Evolutionary conservation across 352 stramenopile genomes (phyloP).

Genomic region (Phytophthora citrophthora): DNA sequence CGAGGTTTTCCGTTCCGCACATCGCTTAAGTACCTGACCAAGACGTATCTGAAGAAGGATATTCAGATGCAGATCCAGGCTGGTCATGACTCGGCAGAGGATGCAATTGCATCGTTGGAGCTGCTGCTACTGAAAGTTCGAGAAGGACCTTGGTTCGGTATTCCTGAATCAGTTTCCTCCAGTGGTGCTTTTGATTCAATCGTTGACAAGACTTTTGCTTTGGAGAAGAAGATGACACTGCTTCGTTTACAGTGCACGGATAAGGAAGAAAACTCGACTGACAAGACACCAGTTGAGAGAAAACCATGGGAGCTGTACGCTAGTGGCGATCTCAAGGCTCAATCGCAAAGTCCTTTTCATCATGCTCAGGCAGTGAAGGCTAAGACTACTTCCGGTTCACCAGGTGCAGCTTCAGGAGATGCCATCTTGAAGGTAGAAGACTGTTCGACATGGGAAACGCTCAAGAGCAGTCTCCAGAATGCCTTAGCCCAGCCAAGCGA

Average conservation of each 20-base stretch:
- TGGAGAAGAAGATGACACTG: slow-evolving; percentile 61
- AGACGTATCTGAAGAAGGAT: slow-evolving; percentile 80
- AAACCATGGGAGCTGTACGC: slow-evolving; percentile 82
- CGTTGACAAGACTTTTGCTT: slow-evolving; percentile 54
- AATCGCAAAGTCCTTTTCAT: slow-evolving; percentile 54
- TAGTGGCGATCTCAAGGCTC: slow-evolving; percentile 63
- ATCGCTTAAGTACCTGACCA: slow-evolving; percentile 84
- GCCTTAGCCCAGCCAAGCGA: slow-evolving; percentile 19
- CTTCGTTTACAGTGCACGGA: slow-evolving; percentile 38
- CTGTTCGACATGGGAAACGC: slow-evolving; percentile 37
- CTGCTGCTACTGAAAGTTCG: slow-evolving; percentile 78
- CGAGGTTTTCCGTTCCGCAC: slow-evolving; percentile 84
- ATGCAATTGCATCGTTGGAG: slow-evolving; percentile 81
- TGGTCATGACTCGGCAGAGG: slow-evolving; percentile 86
- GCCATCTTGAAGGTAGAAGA: slow-evolving; percentile 38
- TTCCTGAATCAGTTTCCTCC: slow-evolving; percentile 52
- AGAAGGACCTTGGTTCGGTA: slow-evolving; percentile 71
- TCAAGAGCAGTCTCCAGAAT: slow-evolving; percentile 45
- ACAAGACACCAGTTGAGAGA: slow-evolving; percentile 21
- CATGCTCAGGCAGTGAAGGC: slow-evolving; percentile 46
- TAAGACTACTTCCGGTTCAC: slow-evolving; percentile 12
- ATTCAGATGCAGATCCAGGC: slow-evolving; percentile 75
- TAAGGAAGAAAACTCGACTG: slow-evolving; percentile 12
- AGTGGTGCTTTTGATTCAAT: slow-evolving; percentile 72
- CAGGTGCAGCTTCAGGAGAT: slow-evolving; percentile 3